Conservation (phyloP, 2,329 filamentous ascomycete genomes). For the Neofusicoccum umdonicola region DNA sequence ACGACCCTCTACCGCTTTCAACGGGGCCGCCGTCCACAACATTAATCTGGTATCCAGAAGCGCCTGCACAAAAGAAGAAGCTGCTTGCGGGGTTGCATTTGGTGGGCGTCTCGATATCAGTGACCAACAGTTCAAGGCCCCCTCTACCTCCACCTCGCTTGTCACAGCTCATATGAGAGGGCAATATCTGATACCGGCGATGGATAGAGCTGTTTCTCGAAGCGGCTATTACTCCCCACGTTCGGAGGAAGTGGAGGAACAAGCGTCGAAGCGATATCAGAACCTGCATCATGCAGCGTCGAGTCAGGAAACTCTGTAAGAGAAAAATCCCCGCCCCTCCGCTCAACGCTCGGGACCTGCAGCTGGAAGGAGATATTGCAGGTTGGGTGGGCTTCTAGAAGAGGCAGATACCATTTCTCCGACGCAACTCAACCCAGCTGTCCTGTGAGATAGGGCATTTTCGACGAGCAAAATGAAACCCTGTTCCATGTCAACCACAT, state of each 20-base stretch:
- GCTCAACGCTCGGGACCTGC: not conserved
- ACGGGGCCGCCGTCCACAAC: not conserved
- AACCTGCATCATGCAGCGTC: not conserved
- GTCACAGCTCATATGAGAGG: too few species aligned
- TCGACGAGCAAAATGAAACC: not conserved
- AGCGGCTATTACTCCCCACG: too few species aligned
- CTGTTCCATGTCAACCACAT: too few species aligned
- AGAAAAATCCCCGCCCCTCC: not conserved
- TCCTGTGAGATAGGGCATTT: not conserved
- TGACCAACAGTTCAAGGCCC: too few species aligned
- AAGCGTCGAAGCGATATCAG: not conserved
- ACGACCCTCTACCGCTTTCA: not conserved
- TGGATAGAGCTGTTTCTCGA: too few species aligned
- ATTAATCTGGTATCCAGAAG: not conserved
- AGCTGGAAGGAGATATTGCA: not conserved
- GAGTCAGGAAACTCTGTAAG: not conserved
- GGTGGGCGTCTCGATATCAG: too few species aligned
- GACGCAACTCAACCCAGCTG: not conserved
- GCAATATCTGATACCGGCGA: too few species aligned
- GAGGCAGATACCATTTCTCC: not conserved
- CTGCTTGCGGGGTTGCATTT: not conserved
- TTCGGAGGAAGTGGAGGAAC: too few species aligned
- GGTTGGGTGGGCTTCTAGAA: not conserved
- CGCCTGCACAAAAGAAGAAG: not conserved
- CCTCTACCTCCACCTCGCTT: too few species aligned